Percentiles rank a stretch among this genome's conserved stretches.
Conservation (phyloP, 2,329 filamentous ascomycete species). For the Penicillium verrucosum region DNA sequence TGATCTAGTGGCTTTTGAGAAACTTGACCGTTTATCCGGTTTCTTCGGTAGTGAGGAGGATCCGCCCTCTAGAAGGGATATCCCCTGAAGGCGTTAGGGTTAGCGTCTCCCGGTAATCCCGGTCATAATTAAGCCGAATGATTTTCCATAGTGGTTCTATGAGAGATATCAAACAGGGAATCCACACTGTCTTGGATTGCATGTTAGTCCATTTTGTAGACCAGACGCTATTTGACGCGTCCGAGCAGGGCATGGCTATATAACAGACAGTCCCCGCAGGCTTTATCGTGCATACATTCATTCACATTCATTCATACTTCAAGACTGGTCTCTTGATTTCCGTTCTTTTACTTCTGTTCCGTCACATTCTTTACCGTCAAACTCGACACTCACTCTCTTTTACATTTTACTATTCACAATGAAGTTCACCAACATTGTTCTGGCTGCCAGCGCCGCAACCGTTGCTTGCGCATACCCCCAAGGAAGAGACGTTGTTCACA, state of each 20-base stretch:
- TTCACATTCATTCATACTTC: slow-evolving; percentile 16
- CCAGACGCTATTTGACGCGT: slow-evolving; percentile 7
- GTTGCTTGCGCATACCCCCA: slow-evolving; percentile 25
- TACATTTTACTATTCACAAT: slow-evolving; percentile 26
- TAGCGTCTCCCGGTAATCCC: slow-evolving; percentile 5
- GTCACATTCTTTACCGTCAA: slow-evolving; percentile 21
- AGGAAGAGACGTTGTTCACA: slow-evolving; percentile 14
- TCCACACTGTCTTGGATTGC: slow-evolving; percentile 17
- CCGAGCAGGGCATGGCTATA: slow-evolving; percentile 7
- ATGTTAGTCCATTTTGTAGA: background rate
- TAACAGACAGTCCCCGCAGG: slow-evolving; percentile 1
- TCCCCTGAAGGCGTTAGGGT: background rate
- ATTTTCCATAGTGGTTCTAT: background rate
- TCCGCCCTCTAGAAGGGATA: slow-evolving; percentile 4
- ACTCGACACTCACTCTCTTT: slow-evolving; percentile 26
- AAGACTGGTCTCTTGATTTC: slow-evolving; percentile 26
- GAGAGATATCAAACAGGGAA: slow-evolving; percentile 7
- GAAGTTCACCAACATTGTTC: slow-evolving; percentile 30
- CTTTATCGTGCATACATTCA: slow-evolving; percentile 9
- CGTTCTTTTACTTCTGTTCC: slow-evolving; percentile 13
- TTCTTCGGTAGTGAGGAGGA: slow-evolving; percentile 5
- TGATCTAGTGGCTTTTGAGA: slow-evolving; percentile 4
- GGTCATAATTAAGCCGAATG: slow-evolving; percentile 4
- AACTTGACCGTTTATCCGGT: slow-evolving; percentile 1
- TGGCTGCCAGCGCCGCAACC: slow-evolving; percentile 29